These are phyloP conservation scores for Papiliotrema fonsecae DNA, from an alignment of 1,284 basidiomycete species.

Conservation along the genomic window DNA sequence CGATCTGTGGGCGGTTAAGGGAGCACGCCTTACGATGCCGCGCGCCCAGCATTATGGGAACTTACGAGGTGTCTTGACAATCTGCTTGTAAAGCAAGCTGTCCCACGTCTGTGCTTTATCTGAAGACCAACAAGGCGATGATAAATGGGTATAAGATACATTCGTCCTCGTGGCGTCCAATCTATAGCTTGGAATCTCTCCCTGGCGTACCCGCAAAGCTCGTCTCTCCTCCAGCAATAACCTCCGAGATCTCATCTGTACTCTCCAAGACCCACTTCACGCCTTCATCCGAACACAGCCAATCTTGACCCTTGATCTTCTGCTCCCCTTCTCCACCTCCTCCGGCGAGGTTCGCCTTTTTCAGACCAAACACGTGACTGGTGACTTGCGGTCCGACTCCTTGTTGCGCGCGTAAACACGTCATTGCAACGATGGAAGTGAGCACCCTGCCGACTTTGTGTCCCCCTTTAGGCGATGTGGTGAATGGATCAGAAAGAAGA, in stretches of 20 bases:
- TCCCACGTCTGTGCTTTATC: too few species aligned
- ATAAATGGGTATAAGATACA: too few species aligned
- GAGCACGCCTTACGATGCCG: too few species aligned
- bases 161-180: too few species aligned
- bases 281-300: constrained; percentile 84
- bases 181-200: constrained; percentile 9
- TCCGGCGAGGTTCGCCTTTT: constrained; percentile 60
- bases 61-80: too few species aligned
- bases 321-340: constrained; percentile 56
- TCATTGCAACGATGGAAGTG: constrained; percentile 82
- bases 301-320: constrained; percentile 59
- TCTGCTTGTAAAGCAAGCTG: too few species aligned
- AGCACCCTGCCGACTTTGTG: constrained; percentile 65
- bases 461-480: constrained; percentile 42
- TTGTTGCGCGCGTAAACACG: constrained; percentile 83
- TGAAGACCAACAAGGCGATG: too few species aligned
- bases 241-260: constrained; percentile 59
- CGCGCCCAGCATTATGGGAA: too few species aligned
- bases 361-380: constrained; percentile 86
- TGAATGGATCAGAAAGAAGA: constrained; percentile 66
- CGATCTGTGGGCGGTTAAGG: too few species aligned
- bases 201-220: constrained; percentile 20
- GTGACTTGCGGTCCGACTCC: constrained; percentile 86
- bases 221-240: constrained; percentile 18
- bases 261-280: constrained; percentile 85